Evolutionary conservation across 2,329 filamentous ascomycete species (phyloP), one percentile per base, ranked within the genome.

Genomic region (Penicillium sp.): DNA sequence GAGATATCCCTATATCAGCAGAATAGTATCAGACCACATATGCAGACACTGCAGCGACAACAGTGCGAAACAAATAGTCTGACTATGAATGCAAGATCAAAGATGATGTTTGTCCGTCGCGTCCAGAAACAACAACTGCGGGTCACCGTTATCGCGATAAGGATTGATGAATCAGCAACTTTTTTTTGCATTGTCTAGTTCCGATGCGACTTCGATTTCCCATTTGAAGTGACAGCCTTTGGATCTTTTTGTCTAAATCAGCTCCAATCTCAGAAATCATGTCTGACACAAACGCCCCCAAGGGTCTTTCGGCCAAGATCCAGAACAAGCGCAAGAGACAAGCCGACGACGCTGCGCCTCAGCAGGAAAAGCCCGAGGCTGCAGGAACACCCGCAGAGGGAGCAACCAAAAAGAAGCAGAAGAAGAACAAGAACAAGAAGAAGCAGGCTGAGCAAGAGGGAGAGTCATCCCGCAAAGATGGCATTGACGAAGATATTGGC

Each of bases 401-500:
- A 8, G 65, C 62, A 11, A 71, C 54, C 60, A 71, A 74, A 54
- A 75, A 71, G 48, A 66, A 69, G 65, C 61, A 62, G 47, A 72
- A 70, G 53, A 63, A 65, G 49, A 57, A 60, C 40, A 57, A 60
- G 21, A 66, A 66, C 43, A 65, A 61, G 47, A 61, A 67, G 56
- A 55, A 61, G 47, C 62, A 66, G 22, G 50, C 57, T 2, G 61
- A 70, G 34, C 61, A 70, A 10, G 62, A 66, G 46, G 61, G 60
- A 39, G 69, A 67, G 18, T 63, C 61, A 42, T 71, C 68, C 45
- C 60, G 85, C 42, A 85, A 91, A 65, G 83, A 87, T 32, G 87
- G 88, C 6, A 78, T 97, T 62, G 96, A 97, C 75, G 86, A 85
- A 60, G 84, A 89, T 3, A 90, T 97, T 70, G 84, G 86, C 43